phyloP scores from a whole-genome alignment of 2,329 filamentous ascomycete genomes.

The Pestalotiopsis sp. region DNA sequence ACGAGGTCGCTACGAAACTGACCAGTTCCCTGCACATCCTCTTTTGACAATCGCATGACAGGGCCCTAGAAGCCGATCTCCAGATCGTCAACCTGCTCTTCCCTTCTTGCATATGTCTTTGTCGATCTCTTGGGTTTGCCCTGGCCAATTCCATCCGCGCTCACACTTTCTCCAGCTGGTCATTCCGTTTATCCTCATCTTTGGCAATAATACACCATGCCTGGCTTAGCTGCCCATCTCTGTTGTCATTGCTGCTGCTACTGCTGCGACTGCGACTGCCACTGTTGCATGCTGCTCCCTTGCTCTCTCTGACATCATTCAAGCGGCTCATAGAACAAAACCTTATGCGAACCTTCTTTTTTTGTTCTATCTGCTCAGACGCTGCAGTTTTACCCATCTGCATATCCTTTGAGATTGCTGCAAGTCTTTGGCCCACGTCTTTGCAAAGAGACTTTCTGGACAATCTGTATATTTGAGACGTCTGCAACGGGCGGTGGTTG shows the following conservation, averaged over 20 bases:
- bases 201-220: neutral
- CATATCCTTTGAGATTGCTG: neutral
- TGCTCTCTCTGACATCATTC: conserved; percentile 11
- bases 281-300: neutral
- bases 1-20: neutral
- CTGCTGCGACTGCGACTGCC: neutral
- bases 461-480: neutral
- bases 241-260: neutral
- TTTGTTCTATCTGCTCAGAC: neutral
- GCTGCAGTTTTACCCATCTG: neutral
- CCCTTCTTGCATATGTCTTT: conserved; percentile 6
- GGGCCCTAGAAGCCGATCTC: conserved; percentile 11
- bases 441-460: neutral
- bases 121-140: conserved; percentile 3
- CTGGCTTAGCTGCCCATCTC: neutral
- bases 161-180: conserved; percentile 1
- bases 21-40: conserved; percentile 9
- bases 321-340: neutral
- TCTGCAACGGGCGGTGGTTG: neutral
- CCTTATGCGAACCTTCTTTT: neutral
- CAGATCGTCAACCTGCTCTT: conserved; percentile 12
- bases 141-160: neutral
- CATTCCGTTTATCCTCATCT: conserved; percentile 13
- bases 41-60: conserved; percentile 11
- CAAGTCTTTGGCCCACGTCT: neutral